Evolutionary conservation across 208 protist species (phyloP), one percentile per base, ranked within the genome.

Genomic region (Leishmania amazonensis): DNA sequence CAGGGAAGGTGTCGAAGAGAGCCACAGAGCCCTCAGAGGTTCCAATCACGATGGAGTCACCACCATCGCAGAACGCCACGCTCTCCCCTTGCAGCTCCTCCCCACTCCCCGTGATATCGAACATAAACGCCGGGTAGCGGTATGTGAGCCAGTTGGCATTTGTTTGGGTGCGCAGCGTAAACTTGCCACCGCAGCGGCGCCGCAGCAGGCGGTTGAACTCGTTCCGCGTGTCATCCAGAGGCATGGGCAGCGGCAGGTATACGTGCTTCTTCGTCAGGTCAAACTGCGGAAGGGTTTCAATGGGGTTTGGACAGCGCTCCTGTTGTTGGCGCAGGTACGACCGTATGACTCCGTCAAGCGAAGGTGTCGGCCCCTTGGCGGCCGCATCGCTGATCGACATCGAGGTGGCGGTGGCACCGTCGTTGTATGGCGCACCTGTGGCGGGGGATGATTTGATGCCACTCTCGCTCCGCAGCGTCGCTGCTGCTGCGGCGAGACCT

Each of bases 201-300:
- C 75, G 75, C 74, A 96, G 80, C 42, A 89, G 62, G 28, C 93
- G 87, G 81, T 94, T 93, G 83, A 96, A 91, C 60, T 87, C 83
- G 70, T 94, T 96, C 21, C 91, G 84, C 45, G 87, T 94, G 45
- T 93, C 84, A 57, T 96, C 93, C 28, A 91, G 84, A 42, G 94
- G 89, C 13, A 83, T 79, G 42, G 89, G 82, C 19, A 81, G 82
- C 13, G 93, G 91, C 35, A 92, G 76, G 79, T 96, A 97, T 24
- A 96, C 88, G 85, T 96, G 91, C 78, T 85, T 91, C 78, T 94
- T 93, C 19, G 92, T 90, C 54, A 97, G 83, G 75, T 97, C 93
- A 79, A 97, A 96, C 83, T 92, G 86, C 58, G 94, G 94, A n/a
- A 97, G 88, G 2, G 94, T 97, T 70, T 94, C 92, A 75, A 97